Percentiles rank a stretch among this genome's conserved stretches.
phyloP scores from a whole-genome alignment of 2,329 filamentous ascomycete species.

The Tolypocladium capitatum region DNA sequence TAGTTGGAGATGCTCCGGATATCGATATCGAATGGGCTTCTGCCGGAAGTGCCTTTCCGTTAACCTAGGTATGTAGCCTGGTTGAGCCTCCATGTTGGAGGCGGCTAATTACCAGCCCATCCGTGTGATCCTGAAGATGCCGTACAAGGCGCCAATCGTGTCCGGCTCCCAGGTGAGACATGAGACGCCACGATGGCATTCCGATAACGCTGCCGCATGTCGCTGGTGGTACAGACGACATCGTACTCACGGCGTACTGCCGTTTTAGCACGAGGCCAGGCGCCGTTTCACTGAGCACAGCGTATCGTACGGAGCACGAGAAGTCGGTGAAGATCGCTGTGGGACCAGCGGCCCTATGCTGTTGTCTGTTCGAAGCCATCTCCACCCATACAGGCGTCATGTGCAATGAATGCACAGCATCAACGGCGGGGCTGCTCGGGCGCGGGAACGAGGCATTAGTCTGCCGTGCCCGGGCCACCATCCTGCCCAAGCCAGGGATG shows the following conservation, averaged over 20 bases:
- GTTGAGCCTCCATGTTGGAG: neutral
- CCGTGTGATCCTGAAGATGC: neutral
- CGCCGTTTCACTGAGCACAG: neutral
- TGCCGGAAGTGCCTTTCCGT: neutral
- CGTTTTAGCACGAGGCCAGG: neutral
- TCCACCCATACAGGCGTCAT: neutral
- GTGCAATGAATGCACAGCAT: constrained; percentile 6
- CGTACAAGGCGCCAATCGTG: neutral
- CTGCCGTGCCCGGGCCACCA: neutral
- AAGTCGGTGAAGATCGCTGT: neutral
- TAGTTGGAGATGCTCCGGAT: neutral
- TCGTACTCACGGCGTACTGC: neutral
- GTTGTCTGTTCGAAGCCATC: neutral
- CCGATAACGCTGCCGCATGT: neutral
- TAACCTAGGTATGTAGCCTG: neutral
- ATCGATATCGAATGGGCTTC: neutral
- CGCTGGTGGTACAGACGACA: too few relatives aligned
- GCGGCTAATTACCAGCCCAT: neutral
- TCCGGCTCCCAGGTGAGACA: neutral
- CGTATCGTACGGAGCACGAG: neutral
- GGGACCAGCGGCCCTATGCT: neutral
- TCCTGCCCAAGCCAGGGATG: neutral
- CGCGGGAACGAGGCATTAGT: constrained; percentile 6
- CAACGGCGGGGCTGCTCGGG: constrained; percentile 4
- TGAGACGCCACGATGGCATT: neutral